A percentile compares a stretch with the other conserved stretches of the same genome.
These are phyloP conservation scores for Aureobasidium lini DNA, from an alignment of 2,329 filamentous ascomycete genomes.

Conservation along the genomic window DNA sequence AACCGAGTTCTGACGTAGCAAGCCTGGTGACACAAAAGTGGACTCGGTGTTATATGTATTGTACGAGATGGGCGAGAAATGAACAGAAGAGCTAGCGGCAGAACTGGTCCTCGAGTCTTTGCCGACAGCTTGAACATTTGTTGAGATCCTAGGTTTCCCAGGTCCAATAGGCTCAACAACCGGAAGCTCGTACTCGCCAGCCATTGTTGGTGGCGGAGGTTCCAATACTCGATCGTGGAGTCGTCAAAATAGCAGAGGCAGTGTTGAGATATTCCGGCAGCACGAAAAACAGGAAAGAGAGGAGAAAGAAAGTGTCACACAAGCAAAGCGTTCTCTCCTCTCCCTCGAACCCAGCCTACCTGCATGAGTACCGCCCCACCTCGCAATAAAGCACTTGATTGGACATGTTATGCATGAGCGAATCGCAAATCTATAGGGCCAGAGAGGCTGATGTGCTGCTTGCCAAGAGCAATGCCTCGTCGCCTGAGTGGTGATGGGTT, in stretches of 20 bases:
- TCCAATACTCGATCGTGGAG: background rate
- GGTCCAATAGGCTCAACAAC: background rate
- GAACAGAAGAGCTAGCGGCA: background rate
- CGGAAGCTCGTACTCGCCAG: slow-evolving; percentile 1
- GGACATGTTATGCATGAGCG: background rate
- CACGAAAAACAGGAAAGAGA: background rate
- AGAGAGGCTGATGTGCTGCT: background rate
- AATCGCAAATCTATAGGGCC: background rate
- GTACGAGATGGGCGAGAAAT: slow-evolving; percentile 4
- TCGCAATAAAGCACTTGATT: background rate
- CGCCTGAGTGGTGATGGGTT: background rate
- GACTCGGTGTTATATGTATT: slow-evolving; percentile 3
- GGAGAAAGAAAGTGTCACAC: background rate
- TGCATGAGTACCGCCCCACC: slow-evolving; percentile 4
- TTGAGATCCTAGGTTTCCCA: background rate
- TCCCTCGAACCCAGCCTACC: background rate
- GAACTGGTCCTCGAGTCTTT: slow-evolving; percentile 1
- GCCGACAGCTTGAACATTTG: background rate
- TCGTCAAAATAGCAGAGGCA: background rate
- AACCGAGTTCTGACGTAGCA: slow-evolving; percentile 15
- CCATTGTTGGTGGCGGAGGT: background rate
- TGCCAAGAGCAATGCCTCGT: slow-evolving; percentile 12
- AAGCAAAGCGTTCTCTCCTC: background rate
- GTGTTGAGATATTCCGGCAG: background rate
- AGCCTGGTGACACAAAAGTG: slow-evolving; percentile 14